Conservation (phyloP, 208 protist species). For the Crithidia bombi region DNA sequence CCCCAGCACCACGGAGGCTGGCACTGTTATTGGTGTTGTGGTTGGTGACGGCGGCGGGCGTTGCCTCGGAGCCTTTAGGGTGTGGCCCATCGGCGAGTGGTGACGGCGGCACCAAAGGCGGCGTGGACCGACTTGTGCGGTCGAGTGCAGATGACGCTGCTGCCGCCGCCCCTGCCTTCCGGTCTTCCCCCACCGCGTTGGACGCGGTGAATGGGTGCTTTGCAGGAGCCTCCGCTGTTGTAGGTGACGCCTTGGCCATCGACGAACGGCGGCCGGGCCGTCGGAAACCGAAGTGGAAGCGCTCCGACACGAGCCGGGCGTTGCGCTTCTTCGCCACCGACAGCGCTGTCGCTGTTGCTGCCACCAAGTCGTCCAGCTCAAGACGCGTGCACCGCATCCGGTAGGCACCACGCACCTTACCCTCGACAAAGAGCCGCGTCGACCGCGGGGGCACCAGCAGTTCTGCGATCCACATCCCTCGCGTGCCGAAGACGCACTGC, state of each 20-base stretch:
- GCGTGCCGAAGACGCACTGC: conserved; percentile 24
- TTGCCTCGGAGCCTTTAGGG: background rate
- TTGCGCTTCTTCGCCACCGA: conserved; percentile 16
- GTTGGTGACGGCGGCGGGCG: background rate
- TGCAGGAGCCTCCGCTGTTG: background rate
- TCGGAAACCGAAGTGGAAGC: background rate
- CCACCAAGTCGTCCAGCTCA: conserved; percentile 17
- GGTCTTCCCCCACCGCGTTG: background rate
- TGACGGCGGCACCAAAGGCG: background rate
- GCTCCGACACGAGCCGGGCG: background rate
- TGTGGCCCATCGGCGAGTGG: background rate
- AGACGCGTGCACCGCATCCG: conserved; percentile 37
- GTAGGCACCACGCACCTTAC: conserved; percentile 26
- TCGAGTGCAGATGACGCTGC: background rate
- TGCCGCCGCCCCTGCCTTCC: background rate
- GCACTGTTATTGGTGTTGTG: conserved; percentile 1
- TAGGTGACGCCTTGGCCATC: background rate
- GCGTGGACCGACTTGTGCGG: background rate
- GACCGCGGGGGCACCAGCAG: conserved; percentile 22
- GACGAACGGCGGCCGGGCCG: background rate
- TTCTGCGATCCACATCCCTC: conserved; percentile 22
- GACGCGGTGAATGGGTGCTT: background rate
- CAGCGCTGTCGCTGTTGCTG: conserved; percentile 2
- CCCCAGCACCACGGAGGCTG: background rate
- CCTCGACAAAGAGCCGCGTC: conserved; percentile 27